A percentile compares a stretch with the other conserved stretches of the same genome.
phyloP scores from a whole-genome alignment of 108 stramenopile species.

The Aureococcus anophagefferens region DNA sequence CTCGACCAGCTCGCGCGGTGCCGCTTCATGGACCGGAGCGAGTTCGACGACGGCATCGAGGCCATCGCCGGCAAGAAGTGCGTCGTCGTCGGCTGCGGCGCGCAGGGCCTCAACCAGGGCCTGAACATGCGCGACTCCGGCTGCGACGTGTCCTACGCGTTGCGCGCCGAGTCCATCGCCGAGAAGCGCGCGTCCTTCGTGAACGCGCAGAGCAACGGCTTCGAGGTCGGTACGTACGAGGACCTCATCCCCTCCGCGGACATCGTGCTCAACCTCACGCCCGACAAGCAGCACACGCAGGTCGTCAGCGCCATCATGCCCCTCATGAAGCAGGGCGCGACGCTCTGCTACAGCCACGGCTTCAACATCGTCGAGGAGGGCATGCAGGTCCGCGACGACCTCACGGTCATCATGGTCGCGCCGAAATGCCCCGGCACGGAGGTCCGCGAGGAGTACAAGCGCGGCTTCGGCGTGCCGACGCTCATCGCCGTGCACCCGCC shows the following conservation, averaged over 20 bases:
- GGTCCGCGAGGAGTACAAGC: not conserved
- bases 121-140: not conserved
- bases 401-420: not conserved
- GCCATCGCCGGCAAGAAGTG: not conserved
- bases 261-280: not conserved
- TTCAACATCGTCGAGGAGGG: conserved; percentile 2
- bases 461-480: conserved; percentile 1
- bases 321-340: not conserved
- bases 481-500: conserved; percentile 3
- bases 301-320: not conserved
- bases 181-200: not conserved
- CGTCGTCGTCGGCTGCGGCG: not conserved
- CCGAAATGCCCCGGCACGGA: not conserved
- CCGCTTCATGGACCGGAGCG: not conserved
- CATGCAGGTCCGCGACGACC: not conserved
- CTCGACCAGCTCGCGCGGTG: not conserved
- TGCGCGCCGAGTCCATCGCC: not conserved
- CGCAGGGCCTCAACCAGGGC: not conserved
- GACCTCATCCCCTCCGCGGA: not conserved
- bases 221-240: not conserved
- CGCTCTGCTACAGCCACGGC: not conserved
- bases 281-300: not conserved
- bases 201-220: not conserved
- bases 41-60: not conserved
- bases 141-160: not conserved